Conservation (phyloP, 2,329 filamentous ascomycete species). For the Aspergillus brunneoviolaceus region DNA sequence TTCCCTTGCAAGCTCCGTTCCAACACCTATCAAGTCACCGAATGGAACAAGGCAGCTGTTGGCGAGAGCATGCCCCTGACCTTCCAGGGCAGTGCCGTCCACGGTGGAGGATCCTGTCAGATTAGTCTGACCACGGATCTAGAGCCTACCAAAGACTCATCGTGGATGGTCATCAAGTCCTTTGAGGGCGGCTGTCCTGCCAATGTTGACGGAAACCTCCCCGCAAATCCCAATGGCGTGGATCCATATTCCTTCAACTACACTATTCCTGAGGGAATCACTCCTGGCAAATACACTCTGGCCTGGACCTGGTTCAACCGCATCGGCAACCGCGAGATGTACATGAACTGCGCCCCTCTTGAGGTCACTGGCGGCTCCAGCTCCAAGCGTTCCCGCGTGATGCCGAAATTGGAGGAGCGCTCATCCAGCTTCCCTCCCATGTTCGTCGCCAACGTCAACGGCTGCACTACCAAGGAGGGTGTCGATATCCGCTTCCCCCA, state of each 20-base stretch:
- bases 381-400: constrained; percentile 43
- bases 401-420: constrained; percentile 50
- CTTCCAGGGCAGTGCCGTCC: constrained; percentile 72
- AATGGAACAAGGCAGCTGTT: constrained; percentile 61
- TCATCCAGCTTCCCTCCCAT: constrained; percentile 66
- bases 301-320: constrained; percentile 97
- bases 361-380: constrained; percentile 55
- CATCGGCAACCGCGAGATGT: constrained; percentile 90
- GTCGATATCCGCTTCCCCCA: constrained; percentile 67
- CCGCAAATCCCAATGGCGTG: constrained; percentile 43
- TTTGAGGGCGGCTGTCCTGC: constrained; percentile 83
- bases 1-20: constrained; percentile 79
- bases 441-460: constrained; percentile 70
- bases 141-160: constrained; percentile 62
- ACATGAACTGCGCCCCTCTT: constrained; percentile 91
- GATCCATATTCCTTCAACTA: constrained; percentile 65
- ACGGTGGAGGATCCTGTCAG: constrained; percentile 93
- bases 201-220: constrained; percentile 58
- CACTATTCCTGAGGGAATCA: constrained; percentile 68
- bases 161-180: constrained; percentile 88
- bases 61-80: constrained; percentile 62
- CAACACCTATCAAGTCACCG: constrained; percentile 40
- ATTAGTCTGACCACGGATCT: constrained; percentile 79
- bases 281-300: constrained; percentile 73
- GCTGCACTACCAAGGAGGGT: constrained; percentile 56